Evolutionary conservation across 1,139 yeast genomes (phyloP), one percentile per base, ranked within the genome.

Genomic region (Lizanozyma gosingica): DNA sequence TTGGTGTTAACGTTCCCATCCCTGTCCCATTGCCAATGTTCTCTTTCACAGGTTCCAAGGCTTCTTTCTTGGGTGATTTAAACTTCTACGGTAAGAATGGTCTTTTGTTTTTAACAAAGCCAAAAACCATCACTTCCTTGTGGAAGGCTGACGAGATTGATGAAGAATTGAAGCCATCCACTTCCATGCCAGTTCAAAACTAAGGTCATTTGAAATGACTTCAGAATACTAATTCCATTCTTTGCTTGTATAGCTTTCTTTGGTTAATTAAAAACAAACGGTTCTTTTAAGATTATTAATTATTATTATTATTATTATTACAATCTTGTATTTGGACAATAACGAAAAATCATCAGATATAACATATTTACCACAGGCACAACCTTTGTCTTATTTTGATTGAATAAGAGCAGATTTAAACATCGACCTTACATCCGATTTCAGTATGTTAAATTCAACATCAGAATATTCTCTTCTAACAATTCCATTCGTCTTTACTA

Each of bases 11-110:
- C 52, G 87, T 83, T 38, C 90, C 92, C 18, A 83, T 83, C 48
- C 92, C 90, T n/a, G 92, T 83, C 16, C 90, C 90, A 43, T 65
- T 83, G 56, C 90, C 92, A 46, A 80, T 82, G 85, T 83, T 83
- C 59, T 80, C 87, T 4, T 83, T 83, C 65, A 83, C 90, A 18
- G 92, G 92, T 33, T 79, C 78, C 58, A 81, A 82, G 64, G 85
- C 80, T 33, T 80, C 87, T 2, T 81, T 82, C 73, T 67, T 81
- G 51, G 90, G 92, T 36, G 88, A 82, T 57, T 71, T 83, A 67
- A 83, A 83, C 67, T 83, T 83, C 59, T 83, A 83, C 60, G 92
- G 92, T 45, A 79, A 80, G 65, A 76, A 83, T 14, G 90, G 90
- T 36, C 59, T 83, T 40, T 71, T 80, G 37, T 83, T 83, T 63